A percentile compares a stretch with the other conserved stretches of the same genome.
phyloP scores from a whole-genome alignment of 257 asterid species.

The Voacanga thouarsii region DNA sequence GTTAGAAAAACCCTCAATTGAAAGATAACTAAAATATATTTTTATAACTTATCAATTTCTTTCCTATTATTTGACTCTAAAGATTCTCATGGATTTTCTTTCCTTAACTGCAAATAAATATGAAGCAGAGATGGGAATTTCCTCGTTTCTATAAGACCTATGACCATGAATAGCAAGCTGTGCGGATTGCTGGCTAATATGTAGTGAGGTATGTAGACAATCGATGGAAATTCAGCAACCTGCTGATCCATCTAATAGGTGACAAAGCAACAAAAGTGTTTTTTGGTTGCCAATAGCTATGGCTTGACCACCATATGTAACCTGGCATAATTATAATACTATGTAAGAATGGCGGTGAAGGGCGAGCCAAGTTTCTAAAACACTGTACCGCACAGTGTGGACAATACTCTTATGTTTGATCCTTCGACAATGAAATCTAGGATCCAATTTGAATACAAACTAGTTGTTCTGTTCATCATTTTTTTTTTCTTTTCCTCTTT shows the following conservation, averaged over 20 bases:
- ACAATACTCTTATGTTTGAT: not conserved
- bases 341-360: not conserved
- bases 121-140: not conserved
- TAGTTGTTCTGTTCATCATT: too few species aligned
- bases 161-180: not conserved
- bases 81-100: not conserved
- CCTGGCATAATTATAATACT: not conserved
- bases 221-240: not conserved
- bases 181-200: not conserved
- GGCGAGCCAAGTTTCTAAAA: not conserved
- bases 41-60: too few species aligned
- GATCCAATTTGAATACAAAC: too few species aligned
- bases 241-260: not conserved
- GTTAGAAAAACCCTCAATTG: not conserved
- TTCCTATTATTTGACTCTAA: too few species aligned
- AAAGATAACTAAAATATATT: too few species aligned
- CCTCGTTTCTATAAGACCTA: too few species aligned
- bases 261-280: not conserved
- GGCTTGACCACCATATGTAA: not conserved
- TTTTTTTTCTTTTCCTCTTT: too few species aligned
- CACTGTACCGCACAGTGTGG: not conserved
- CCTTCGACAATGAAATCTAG: not conserved
- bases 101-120: not conserved
- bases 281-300: not conserved
- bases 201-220: not conserved